Conservation (phyloP, 768 basidiomycete genomes). For the Heimioporus sp. region DNA sequence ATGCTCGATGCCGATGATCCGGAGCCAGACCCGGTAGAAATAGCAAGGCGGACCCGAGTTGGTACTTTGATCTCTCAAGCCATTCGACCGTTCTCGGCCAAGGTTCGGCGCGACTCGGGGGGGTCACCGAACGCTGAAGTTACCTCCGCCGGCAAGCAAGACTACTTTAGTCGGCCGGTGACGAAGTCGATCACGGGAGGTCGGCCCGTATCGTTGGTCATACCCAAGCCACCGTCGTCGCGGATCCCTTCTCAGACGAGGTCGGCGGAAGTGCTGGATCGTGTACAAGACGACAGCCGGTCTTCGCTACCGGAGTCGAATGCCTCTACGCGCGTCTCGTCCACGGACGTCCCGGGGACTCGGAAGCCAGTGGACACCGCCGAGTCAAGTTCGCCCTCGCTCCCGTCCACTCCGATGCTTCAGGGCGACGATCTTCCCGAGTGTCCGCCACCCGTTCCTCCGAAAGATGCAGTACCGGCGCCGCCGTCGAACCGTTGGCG, state of each 20-base stretch:
- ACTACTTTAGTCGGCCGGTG: constrained; percentile 18
- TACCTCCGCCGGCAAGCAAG: constrained; percentile 15
- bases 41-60: constrained; percentile 43
- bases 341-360: constrained; percentile 3
- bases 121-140: constrained; percentile 30
- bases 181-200: constrained; percentile 11
- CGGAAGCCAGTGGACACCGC: constrained; percentile 6
- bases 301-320: constrained; percentile 13
- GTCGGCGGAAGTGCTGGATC: constrained; percentile 30
- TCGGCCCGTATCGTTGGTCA: constrained; percentile 18
- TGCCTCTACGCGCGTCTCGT: constrained; percentile 16
- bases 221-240: constrained; percentile 17
- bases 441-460: constrained; percentile 28
- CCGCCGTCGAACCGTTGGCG: constrained; percentile 42
- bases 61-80: constrained; percentile 54
- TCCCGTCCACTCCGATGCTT: constrained; percentile 8
- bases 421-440: constrained; percentile 18
- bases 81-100: constrained; percentile 45
- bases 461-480: constrained; percentile 24
- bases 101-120: constrained; percentile 37
- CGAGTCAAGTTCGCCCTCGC: constrained; percentile 10
- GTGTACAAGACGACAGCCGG: neutral
- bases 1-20: constrained; percentile 43
- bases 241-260: constrained; percentile 13
- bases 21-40: constrained; percentile 33